phyloP scores from a whole-genome alignment of 352 stramenopile species.

The Elongisporangium anandrum region DNA sequence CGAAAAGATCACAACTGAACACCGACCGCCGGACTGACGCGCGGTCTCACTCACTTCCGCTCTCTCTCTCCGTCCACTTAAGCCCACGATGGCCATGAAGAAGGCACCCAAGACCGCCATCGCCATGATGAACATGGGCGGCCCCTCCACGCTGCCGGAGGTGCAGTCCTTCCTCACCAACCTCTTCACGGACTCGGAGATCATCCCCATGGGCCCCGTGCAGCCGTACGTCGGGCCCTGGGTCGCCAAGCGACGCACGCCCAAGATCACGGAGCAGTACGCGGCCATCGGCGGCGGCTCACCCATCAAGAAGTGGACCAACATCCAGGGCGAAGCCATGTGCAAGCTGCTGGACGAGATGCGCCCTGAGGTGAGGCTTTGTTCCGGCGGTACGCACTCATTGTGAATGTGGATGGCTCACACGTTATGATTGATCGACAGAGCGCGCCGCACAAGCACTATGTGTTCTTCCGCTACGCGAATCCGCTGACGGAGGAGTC shows the following conservation, averaged over 20 bases:
- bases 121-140: constrained; percentile 97
- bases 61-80: constrained; percentile 2
- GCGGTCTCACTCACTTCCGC: background rate
- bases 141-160: constrained; percentile 91
- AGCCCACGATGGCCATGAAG: constrained; percentile 14
- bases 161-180: constrained; percentile 98
- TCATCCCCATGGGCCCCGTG: constrained; percentile 95
- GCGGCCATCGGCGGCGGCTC: constrained; percentile 96
- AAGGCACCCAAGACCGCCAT: constrained; percentile 62
- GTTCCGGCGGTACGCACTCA: constrained; percentile 2
- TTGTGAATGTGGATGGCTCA: background rate
- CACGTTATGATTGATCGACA: constrained; percentile 12
- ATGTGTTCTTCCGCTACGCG: constrained; percentile 98
- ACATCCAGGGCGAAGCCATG: constrained; percentile 92
- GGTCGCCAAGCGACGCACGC: constrained; percentile 85
- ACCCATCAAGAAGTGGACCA: constrained; percentile 97
- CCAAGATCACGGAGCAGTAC: constrained; percentile 95
- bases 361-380: constrained; percentile 52
- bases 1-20: constrained; percentile 10
- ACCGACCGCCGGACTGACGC: background rate
- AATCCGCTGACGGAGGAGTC: constrained; percentile 96
- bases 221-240: constrained; percentile 82
- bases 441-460: constrained; percentile 90
- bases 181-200: constrained; percentile 98
- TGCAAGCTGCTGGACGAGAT: constrained; percentile 87